Evolutionary conservation across 768 basidiomycete genomes (phyloP), one percentile per base, ranked within the genome.

Genomic region (Kwoniella bestiolae): DNA sequence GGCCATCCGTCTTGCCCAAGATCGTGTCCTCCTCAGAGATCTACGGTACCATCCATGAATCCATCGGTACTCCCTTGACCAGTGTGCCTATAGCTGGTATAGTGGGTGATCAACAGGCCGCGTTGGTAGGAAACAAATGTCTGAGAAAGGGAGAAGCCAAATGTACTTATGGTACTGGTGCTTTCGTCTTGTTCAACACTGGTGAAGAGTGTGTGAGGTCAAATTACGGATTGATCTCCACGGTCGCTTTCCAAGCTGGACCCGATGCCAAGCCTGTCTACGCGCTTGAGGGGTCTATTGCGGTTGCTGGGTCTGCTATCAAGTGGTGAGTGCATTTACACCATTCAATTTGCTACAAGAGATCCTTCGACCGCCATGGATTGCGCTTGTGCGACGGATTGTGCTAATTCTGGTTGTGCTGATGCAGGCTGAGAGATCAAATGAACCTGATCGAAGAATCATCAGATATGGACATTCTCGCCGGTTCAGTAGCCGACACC

Each of bases 71-170:
- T 2, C 66, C 80, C 3, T 69, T 84, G 21, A 78, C 80, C 35
- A 92, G 90, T 44, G 85, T 93, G 11, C 89, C 89, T 8, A 91
- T 99, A 58, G 94, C 89, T 38, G 95, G 95, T 23, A 87, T 98
- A 51, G 88, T 95, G 7, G 96, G 96, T n/a, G 96, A 99, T 79
- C 96, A 99, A 83, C 96, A 99, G 80, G 96, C 91, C 5, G 95
- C 95, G 25, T 83, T 99, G 25, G 87, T 97, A 56, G 96, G 95
- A 0, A 97, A 99, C 84, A 97, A 96, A 81, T 98, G 96, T 77
- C 81, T 99, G 59, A 84, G 77, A n/a, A 85, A 86, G 69, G 95
- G 95, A 18, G 91, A 97, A 79, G 95, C 94, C 2, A 99, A 99
- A 82, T 96, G 94, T 82, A 99, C 96, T 3, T 99, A 95, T 73